Percentiles rank a stretch among this genome's conserved stretches.
These are phyloP conservation scores for Rhodamnia rubescens DNA, from an alignment of 345 rosid genomes.

Conservation along the genomic window DNA sequence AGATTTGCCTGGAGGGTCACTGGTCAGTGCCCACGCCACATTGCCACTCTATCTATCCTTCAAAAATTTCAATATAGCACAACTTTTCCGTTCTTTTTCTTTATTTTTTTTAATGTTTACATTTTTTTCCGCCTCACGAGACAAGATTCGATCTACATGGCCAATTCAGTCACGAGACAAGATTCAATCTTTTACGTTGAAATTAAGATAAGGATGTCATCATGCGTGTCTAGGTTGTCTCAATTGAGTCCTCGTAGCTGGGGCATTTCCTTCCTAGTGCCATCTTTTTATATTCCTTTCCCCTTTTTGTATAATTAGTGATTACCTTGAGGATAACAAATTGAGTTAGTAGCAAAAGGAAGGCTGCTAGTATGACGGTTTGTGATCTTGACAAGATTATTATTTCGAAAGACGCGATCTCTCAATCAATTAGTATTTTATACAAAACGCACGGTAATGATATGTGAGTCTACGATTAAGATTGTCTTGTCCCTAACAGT, in stretches of 20 bases:
- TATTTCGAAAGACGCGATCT: too few species aligned
- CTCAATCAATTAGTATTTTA: too few species aligned
- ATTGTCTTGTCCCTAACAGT: too few species aligned
- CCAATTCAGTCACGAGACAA: background rate
- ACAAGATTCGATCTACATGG: background rate
- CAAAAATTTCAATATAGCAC: background rate
- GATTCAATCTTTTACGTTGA: background rate
- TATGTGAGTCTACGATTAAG: too few species aligned
- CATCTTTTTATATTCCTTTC: background rate
- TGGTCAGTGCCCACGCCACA: background rate
- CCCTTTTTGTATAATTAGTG: background rate
- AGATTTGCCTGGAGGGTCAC: background rate
- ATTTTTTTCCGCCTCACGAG: background rate
- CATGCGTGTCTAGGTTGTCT: background rate
- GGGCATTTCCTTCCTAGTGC: background rate
- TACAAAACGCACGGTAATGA: too few species aligned
- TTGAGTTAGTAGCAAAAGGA: background rate
- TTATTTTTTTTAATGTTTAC: background rate
- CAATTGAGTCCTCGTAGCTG: too few species aligned
- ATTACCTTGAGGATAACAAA: background rate
- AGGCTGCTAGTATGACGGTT: too few species aligned
- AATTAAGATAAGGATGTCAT: background rate
- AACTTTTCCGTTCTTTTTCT: background rate
- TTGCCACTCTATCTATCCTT: background rate
- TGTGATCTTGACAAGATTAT: too few species aligned